Evolutionary conservation across 2,329 filamentous ascomycete species (phyloP), one percentile per base, ranked within the genome.

Genomic region (Alternaria solani): DNA sequence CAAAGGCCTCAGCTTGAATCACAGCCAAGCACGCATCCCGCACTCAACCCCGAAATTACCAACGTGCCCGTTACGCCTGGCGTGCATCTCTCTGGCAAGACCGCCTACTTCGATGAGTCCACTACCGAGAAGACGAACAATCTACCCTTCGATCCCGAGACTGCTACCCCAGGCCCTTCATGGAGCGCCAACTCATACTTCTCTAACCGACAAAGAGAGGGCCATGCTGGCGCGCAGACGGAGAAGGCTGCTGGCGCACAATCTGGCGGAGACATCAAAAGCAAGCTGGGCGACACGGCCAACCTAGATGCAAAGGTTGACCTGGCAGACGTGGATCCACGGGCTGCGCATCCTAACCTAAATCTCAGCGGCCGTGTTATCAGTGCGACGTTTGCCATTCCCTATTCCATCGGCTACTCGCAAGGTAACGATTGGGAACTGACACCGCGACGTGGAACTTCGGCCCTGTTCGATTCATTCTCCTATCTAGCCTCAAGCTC

Each of bases 391-490:
- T 88, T 88, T 65, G 86, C 85, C 65, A 84, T 90, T 25, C 88
- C 88, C 2, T 88, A 88, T 78, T 86, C 84, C 65, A 76, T 89
- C 41, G 80, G 80, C 25, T 85, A 84, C 66, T 80, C 81, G 34
- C 75, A 81, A 23, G 82, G 83, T 16, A 81, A 81, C 23, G 83
- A 87, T 63, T 89, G 87, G 87, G 88, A 91, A 74, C 82, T 97
- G 56, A 88, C 87, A 69, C 84, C 88, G 62, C 91, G 94, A 26
- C 90, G 91, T 62, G 94, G 94, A 56, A 94, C 94, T 59, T 97
- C 94, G 12, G 93, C 94, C 16, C 86, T 98, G 34, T 96, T 96
- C 80, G 93, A 97, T 78, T 94, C 93, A 9, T 93, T 98, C 73
- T 87, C 90, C 57, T 90, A 96, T 79, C 88, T 98, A 44, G 92